These are phyloP conservation scores for Oryza longistaminata DNA, from an alignment of 176 grass and related monocot genomes.

Conservation along the genomic window DNA sequence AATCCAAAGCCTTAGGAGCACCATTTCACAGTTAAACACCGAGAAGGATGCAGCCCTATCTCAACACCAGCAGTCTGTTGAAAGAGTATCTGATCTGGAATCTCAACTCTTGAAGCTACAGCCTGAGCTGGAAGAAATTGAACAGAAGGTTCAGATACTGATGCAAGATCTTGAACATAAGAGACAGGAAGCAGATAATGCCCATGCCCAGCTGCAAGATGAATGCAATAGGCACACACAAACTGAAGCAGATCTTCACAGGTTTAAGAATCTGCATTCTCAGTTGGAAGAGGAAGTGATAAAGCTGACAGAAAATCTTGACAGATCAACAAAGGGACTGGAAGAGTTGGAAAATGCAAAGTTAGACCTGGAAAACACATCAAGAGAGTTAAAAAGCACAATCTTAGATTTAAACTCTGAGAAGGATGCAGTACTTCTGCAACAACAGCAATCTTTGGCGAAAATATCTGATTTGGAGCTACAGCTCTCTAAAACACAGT, in stretches of 20 bases:
- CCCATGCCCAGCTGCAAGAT: slow-evolving; percentile 40
- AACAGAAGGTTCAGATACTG: slow-evolving; percentile 50
- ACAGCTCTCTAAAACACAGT: slow-evolving; percentile 35
- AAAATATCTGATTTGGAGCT: slow-evolving; percentile 55
- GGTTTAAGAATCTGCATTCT: slow-evolving; percentile 36
- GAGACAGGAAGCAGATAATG: slow-evolving; percentile 37
- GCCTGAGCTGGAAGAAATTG: slow-evolving; percentile 41
- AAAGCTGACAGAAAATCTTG: slow-evolving; percentile 44
- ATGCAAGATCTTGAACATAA: slow-evolving; percentile 50
- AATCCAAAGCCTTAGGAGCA: slow-evolving; percentile 55
- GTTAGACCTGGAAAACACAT: slow-evolving; percentile 42
- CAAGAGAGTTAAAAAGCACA: slow-evolving; percentile 44
- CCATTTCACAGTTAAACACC: slow-evolving; percentile 38
- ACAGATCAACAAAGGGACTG: slow-evolving; percentile 27
- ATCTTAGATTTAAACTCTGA: slow-evolving; percentile 40
- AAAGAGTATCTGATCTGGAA: slow-evolving; percentile 37
- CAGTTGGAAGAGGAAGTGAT: slow-evolving; percentile 45
- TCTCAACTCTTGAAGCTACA: slow-evolving; percentile 44
- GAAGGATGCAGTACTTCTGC: slow-evolving; percentile 43
- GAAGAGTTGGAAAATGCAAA: slow-evolving; percentile 42
- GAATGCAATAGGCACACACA: slow-evolving; percentile 47
- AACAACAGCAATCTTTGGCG: slow-evolving; percentile 38
- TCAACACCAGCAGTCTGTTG: slow-evolving; percentile 40
- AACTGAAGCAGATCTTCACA: slow-evolving; percentile 50
- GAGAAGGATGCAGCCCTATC: slow-evolving; percentile 45